A percentile compares a stretch with the other conserved stretches of the same genome.
Conservation (phyloP, 2,329 filamentous ascomycete genomes). For the Pezicula neosporulosa region DNA sequence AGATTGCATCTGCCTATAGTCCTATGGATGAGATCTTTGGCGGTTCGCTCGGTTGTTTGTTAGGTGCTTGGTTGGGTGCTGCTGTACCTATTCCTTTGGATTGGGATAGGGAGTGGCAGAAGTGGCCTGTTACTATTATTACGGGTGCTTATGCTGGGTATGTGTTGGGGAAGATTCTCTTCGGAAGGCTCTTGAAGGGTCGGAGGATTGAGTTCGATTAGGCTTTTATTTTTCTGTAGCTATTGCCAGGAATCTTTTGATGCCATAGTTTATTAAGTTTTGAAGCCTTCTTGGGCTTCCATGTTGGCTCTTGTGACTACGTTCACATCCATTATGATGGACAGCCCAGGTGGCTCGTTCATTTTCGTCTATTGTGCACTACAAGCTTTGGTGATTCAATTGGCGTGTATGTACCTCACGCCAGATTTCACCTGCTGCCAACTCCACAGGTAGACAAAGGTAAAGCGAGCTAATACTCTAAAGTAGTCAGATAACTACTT, state of each 20-base stretch:
- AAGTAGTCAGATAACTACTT: too few species aligned
- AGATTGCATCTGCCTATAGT: constrained; percentile 61
- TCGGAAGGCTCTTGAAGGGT: constrained; percentile 34
- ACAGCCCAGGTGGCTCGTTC: too few species aligned
- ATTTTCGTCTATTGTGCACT: too few species aligned
- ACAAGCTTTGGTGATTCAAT: too few species aligned
- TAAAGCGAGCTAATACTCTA: too few species aligned
- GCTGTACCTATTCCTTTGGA: constrained; percentile 94
- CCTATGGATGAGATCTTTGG: constrained; percentile 86
- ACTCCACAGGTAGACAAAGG: too few species aligned
- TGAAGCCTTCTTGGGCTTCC: too few species aligned
- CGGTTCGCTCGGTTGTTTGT: constrained; percentile 68
- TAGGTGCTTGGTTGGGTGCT: constrained; percentile 90
- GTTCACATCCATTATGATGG: too few species aligned
- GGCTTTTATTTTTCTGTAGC: not conserved
- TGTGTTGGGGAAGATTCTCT: constrained; percentile 62
- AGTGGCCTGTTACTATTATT: constrained; percentile 91
- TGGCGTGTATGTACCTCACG: too few species aligned
- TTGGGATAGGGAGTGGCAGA: constrained; percentile 99
- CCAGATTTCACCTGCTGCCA: too few species aligned
- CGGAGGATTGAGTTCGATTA: constrained; percentile 29
- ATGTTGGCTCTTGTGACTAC: too few species aligned
- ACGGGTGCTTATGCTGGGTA: constrained; percentile 80
- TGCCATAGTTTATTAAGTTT: not conserved
- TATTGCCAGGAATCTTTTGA: not conserved